Conservation (phyloP, 2,329 filamentous ascomycete species). For the Amylocarpus encephaloides region DNA sequence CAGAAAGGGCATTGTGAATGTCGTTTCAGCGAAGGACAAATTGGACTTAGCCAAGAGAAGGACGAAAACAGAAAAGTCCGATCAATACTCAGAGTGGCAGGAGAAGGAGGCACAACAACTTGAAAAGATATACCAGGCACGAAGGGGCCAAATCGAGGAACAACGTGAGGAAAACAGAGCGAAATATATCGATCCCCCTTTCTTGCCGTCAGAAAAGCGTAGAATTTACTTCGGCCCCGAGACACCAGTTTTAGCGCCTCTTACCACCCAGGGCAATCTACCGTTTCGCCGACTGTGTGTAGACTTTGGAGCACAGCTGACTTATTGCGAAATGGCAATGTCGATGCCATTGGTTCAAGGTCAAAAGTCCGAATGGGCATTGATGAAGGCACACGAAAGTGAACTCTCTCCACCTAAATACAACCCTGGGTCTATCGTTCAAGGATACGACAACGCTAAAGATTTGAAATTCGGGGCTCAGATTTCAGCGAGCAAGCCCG, state of each 20-base stretch:
- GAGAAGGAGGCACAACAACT: constrained; percentile 53
- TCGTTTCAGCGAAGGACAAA: constrained; percentile 64
- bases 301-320: constrained; percentile 82
- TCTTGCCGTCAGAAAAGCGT: constrained; percentile 88
- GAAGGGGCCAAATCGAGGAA: constrained; percentile 35
- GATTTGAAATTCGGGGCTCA: constrained; percentile 90
- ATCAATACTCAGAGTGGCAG: constrained; percentile 72
- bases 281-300: constrained; percentile 89
- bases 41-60: constrained; percentile 69
- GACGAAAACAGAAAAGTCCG: constrained; percentile 63
- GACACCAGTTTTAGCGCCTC: constrained; percentile 85
- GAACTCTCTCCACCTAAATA: constrained; percentile 70
- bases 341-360: constrained; percentile 84
- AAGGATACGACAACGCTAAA: constrained; percentile 72
- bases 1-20: constrained; percentile 65
- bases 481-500: constrained; percentile 87
- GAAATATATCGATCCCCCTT: constrained; percentile 75
- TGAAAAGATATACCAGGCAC: constrained; percentile 42
- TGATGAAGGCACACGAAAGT: constrained; percentile 85
- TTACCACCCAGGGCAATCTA: constrained; percentile 94
- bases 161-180: constrained; percentile 67
- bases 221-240: constrained; percentile 89
- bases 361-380: constrained; percentile 85
- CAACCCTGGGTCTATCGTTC: constrained; percentile 50
- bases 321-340: constrained; percentile 98